phyloP scores from a whole-genome alignment of 2,329 filamentous ascomycete genomes.

The Neurospora sp. region DNA sequence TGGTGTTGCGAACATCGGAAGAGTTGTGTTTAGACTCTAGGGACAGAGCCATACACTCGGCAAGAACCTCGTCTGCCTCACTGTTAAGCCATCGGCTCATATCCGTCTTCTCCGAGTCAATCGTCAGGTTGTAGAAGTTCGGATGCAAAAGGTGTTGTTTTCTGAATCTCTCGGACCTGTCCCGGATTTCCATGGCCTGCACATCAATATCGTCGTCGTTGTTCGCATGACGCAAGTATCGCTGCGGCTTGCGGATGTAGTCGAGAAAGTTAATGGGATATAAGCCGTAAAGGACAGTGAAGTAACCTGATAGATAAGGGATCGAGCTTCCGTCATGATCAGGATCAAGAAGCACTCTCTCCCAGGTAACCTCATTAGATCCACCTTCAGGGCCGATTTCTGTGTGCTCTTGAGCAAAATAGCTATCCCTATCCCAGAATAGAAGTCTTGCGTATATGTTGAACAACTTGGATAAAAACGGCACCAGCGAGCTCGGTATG shows the following conservation, averaged over 20 bases:
- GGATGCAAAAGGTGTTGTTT: constrained; percentile 66
- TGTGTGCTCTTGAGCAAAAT: constrained; percentile 27
- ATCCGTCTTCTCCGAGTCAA: constrained; percentile 71
- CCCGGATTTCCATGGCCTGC: constrained; percentile 66
- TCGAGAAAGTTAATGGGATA: constrained; percentile 82
- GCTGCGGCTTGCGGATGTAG: constrained; percentile 73
- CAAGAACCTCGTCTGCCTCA: constrained; percentile 69
- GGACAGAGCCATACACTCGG: constrained; percentile 66
- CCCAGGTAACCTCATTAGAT: constrained; percentile 41
- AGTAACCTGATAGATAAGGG: constrained; percentile 62
- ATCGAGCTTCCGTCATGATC: constrained; percentile 52
- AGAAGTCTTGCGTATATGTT: constrained; percentile 71
- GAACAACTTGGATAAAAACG: constrained; percentile 63
- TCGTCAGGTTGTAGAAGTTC: constrained; percentile 73
- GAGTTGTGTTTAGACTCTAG: constrained; percentile 9
- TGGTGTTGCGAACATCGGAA: constrained; percentile 1
- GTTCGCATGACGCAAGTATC: constrained; percentile 64
- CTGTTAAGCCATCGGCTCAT: constrained; percentile 69
- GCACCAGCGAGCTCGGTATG: constrained; percentile 61
- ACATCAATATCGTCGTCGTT: constrained; percentile 67
- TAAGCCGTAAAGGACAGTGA: constrained; percentile 71
- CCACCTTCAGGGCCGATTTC: constrained; percentile 28
- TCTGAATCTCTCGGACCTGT: constrained; percentile 65
- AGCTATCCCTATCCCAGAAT: constrained; percentile 60
- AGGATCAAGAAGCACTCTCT: constrained; percentile 50